Conservation (phyloP, 768 basidiomycete genomes). For the Butyriboletus loyo region DNA sequence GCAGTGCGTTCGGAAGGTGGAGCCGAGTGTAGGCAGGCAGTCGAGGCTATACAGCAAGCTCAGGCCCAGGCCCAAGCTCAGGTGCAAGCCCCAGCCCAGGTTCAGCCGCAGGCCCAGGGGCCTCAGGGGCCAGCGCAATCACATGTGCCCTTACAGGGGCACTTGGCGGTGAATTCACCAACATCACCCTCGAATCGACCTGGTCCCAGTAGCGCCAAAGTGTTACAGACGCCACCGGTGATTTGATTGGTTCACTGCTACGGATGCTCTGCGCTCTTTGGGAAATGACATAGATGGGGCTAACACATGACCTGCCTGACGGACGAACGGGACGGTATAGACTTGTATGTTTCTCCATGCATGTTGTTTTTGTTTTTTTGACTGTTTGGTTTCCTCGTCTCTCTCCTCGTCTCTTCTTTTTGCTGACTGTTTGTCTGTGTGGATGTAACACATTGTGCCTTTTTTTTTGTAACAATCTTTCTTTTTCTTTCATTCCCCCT, state of each 20-base stretch:
- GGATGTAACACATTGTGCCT: slow-evolving; percentile 8
- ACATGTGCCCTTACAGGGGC: slow-evolving; percentile 23
- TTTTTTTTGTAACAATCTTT: slow-evolving; percentile 3
- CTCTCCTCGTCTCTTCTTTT: not conserved
- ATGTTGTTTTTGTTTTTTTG: slow-evolving; percentile 2
- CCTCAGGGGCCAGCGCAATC: slow-evolving; percentile 17
- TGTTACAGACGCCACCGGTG: slow-evolving; percentile 15
- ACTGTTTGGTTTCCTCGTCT: not conserved
- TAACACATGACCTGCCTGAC: slow-evolving; percentile 10
- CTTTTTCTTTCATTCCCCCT: not conserved
- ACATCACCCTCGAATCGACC: slow-evolving; percentile 22
- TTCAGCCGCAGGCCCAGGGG: slow-evolving; percentile 21
- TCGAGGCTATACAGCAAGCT: slow-evolving; percentile 37
- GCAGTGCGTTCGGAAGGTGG: slow-evolving; percentile 84
- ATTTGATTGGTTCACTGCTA: slow-evolving; percentile 9
- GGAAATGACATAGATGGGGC: slow-evolving; percentile 20
- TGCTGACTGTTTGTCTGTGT: not conserved
- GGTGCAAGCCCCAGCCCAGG: slow-evolving; percentile 17
- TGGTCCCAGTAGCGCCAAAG: slow-evolving; percentile 22
- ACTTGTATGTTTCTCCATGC: slow-evolving; percentile 10
- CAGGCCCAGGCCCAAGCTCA: slow-evolving; percentile 28
- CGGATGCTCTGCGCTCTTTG: slow-evolving; percentile 1
- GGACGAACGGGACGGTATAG: slow-evolving; percentile 26
- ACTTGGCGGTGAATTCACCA: slow-evolving; percentile 16
- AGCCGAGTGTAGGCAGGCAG: slow-evolving; percentile 61